Conservation (phyloP, 768 basidiomycete species). For the Chalciporus chontae region DNA sequence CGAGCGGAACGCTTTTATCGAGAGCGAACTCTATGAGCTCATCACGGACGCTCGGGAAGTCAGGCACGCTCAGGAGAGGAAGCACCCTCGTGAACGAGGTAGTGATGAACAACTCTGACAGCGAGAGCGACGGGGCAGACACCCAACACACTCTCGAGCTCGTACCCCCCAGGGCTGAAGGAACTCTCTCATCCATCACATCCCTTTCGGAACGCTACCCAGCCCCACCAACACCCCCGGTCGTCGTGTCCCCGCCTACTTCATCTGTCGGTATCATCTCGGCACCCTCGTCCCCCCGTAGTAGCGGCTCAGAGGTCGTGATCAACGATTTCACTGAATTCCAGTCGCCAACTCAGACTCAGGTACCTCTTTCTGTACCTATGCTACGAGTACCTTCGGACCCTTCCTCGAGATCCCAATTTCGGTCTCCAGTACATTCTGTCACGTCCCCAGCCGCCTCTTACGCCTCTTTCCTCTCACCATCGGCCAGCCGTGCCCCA, state of each 20-base stretch:
- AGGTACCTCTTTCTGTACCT: not conserved
- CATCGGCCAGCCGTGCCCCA: constrained; percentile 11
- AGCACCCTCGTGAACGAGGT: constrained; percentile 21
- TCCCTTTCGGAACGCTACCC: constrained; percentile 33
- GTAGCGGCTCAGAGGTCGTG: constrained; percentile 14
- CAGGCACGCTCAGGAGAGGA: constrained; percentile 10
- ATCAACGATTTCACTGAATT: not conserved
- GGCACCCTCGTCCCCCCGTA: constrained; percentile 19
- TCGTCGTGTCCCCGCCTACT: constrained; percentile 24
- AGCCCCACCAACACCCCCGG: constrained; percentile 25
- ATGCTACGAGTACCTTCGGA: constrained; percentile 14
- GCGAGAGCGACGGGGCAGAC: not conserved
- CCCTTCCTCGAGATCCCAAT: not conserved
- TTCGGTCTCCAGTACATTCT: constrained; percentile 1
- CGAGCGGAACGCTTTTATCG: constrained; percentile 7
- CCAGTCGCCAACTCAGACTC: not conserved
- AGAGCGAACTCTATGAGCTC: constrained; percentile 12
- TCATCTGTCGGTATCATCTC: constrained; percentile 25
- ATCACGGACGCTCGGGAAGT: constrained; percentile 3
- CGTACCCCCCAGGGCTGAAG: not conserved
- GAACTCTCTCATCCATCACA: constrained; percentile 9
- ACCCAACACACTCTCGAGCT: not conserved
- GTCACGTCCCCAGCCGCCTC: constrained; percentile 19
- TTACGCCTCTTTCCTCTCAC: constrained; percentile 24
- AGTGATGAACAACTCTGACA: not conserved